A percentile compares a stretch with the other conserved stretches of the same genome.
phyloP scores from a whole-genome alignment of 1,284 basidiomycete genomes.

The Cryptococcus jaspeensis region DNA sequence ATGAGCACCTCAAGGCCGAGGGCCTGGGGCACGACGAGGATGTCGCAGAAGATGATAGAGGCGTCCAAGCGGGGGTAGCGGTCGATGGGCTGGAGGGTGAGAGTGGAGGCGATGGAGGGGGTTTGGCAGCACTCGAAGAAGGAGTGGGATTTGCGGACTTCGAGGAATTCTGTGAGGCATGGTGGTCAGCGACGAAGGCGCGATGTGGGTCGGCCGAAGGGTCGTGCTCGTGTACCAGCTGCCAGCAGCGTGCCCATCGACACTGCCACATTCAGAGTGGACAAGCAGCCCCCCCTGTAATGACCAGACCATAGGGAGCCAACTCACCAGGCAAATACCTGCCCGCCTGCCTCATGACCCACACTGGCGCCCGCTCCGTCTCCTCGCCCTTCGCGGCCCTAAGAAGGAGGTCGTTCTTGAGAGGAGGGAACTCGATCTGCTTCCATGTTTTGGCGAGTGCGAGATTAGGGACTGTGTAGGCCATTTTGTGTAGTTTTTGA shows the following conservation, averaged over 20 bases:
- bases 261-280: too few relatives aligned
- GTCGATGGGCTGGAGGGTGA: conserved; percentile 88
- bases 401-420: conserved; percentile 86
- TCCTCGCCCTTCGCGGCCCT: conserved; percentile 84
- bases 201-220: too few relatives aligned
- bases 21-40: conserved; percentile 92
- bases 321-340: conserved; percentile 87
- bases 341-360: conserved; percentile 99
- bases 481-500: neutral
- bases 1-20: conserved; percentile 92
- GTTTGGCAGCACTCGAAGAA: conserved; percentile 93
- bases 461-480: conserved; percentile 29
- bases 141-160: conserved; percentile 75
- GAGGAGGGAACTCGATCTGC: conserved; percentile 60
- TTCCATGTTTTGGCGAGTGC: conserved; percentile 30
- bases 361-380: conserved; percentile 90
- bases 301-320: neutral
- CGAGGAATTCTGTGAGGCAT: conserved; percentile 70
- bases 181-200: neutral
- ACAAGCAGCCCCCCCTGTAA: too few relatives aligned
- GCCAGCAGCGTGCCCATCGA: too few relatives aligned
- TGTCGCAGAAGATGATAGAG: conserved; percentile 94
- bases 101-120: conserved; percentile 75
- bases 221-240: too few relatives aligned
- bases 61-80: conserved; percentile 84